Evolutionary conservation across 2,329 filamentous ascomycete species (phyloP), one percentile per base, ranked within the genome.

Genomic region (Neofusicoccum laricinum): DNA sequence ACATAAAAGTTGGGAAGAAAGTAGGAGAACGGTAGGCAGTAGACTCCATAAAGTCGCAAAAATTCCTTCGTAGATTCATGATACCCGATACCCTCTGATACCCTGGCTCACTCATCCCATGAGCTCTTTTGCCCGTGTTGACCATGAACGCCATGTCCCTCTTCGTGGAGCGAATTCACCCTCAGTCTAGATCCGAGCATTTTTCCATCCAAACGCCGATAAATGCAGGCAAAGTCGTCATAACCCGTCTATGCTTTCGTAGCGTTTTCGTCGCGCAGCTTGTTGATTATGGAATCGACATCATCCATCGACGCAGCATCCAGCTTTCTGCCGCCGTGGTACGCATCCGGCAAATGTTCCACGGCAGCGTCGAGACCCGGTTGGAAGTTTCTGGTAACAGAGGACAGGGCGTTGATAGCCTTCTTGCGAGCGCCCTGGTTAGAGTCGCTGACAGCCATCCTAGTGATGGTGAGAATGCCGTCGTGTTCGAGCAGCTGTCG

Each of bases 301-400:
- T 87, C 88, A 61, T 93, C 90, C 95, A 98, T 98, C 76, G 97
- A 88, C 19, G 79, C 81, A 0, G 94, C 92, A 73, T 97, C 90
- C n/a, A 94, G 79, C 38, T 61, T 55, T 25, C 32, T 45, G n/a
- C 48, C 64, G 1, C 76, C 76, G 72, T 87, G 84, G 57, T 87
- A 79, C 71, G 89, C 85, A 40, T 84, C 82, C 1, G 88, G 86
- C 66, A 93, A 81, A 25, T 83, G 81, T 75, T 92, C 89, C 78
- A 94, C 83, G 30, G 89, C 75, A 68, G 83, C 82, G 69, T 89
- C 84, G 69, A 89, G 77, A 1, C 78, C 89, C 1, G 92, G 90
- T 80, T 97, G 94, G 76, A 92, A 96, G 77, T 99, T 99, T 75
- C 95, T 85, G 63, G 92, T 86, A 4, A 88, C 90, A 14, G 89